Base-by-base conservation (phyloP, 2,329 filamentous ascomycete species). In the Paracamarosporium sp. region DNA sequence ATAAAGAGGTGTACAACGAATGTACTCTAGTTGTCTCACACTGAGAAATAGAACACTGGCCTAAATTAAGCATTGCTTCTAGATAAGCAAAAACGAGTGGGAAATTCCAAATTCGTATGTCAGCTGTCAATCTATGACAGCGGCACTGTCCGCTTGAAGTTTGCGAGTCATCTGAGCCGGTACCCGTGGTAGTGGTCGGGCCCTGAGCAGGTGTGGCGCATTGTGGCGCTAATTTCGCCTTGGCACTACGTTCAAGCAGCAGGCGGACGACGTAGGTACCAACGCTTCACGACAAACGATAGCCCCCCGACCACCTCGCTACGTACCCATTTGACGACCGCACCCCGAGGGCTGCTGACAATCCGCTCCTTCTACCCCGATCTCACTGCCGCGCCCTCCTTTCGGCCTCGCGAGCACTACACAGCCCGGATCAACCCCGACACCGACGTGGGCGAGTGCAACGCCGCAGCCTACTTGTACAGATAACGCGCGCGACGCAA, bases 361-460 rank as follows among this genome's bases (percentile, higher is more conserved):
- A 31, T 6, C 20, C 48, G 48, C 35, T 25, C 20, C 40, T 27
- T 27, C 28, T 22, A 15, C 50, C 40, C 27, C 50, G 17, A 20
- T 22, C 40, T 20, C 50, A 43, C 48, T 27, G 36, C 27, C 43
- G 33, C 47, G 5, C 25, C 54, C 46, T 28, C 48, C 22, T 46
- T 13, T 46, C 50, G 51, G 30, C 30, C 53, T 48, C 46, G 55
- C 46, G 36, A 46, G 25, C 54, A 30, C 38, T 28, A 60, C 46
- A 53, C 47, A 28, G 36, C 43, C 52, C 28, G 41, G 35, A 43
- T 46, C 53, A 28, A 28, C 50, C 27, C 40, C 54, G 30, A 50
- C n/a, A 25, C 43, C 54, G 35, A 33, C 43, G 51, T 30, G 53
- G 61, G 67, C 67, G 68, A 64, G 65, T 67, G 64, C 66, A 63